A percentile compares a stretch with the other conserved stretches of the same genome.
phyloP scores from a whole-genome alignment of 345 rosid species.

The Brassica cretica region DNA sequence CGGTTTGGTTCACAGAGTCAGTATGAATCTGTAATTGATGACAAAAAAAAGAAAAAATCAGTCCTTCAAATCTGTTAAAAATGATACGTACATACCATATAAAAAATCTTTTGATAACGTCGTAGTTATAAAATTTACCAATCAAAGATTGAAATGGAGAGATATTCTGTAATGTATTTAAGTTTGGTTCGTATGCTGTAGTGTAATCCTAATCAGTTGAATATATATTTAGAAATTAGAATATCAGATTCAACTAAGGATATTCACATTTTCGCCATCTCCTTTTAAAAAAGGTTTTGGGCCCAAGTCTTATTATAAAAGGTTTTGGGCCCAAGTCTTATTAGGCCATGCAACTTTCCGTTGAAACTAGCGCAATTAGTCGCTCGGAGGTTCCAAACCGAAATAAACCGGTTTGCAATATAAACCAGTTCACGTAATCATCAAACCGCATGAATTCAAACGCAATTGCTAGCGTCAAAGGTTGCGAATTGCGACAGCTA shows the following conservation, averaged over 20 bases:
- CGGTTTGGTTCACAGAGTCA: no score
- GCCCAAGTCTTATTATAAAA: not conserved
- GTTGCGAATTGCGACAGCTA: not conserved
- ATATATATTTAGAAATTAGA: no score
- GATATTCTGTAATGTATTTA: not conserved
- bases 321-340: no score
- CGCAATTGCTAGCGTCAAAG: constrained; percentile 36
- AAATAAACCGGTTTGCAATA: not conserved
- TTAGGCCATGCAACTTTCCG: no score
- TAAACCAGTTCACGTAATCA: not conserved
- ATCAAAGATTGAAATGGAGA: not conserved
- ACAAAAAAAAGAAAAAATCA: not conserved
- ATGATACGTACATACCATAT: not conserved
- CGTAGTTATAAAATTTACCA: not conserved
- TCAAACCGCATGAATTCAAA: not conserved
- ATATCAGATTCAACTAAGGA: not conserved
- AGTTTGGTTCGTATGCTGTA: not conserved
- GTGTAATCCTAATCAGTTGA: not conserved
- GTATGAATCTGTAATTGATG: no score
- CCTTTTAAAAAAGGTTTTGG: no score
- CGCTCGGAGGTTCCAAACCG: not conserved
- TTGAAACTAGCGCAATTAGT: not conserved
- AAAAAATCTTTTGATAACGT: constrained; percentile 1
- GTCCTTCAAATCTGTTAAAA: not conserved
- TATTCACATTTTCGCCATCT: no score